Evolutionary conservation across 179 eudicot genomes (phyloP).

Genomic region (Beta macrorhiza): DNA sequence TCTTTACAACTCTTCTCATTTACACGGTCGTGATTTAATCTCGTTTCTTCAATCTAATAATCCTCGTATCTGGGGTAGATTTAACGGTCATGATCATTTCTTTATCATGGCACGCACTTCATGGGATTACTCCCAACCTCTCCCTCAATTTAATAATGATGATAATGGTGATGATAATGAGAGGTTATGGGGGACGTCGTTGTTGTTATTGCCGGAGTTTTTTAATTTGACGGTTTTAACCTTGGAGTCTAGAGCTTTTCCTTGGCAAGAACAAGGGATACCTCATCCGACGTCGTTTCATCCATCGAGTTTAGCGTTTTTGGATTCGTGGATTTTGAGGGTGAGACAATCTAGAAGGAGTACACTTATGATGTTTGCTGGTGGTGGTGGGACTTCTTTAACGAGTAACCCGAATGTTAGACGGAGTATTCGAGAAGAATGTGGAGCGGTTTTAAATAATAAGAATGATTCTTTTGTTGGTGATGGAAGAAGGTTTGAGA

Average conservation of each 20-base stretch:
- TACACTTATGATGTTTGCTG: slow-evolving; percentile 73
- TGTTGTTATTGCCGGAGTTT: slow-evolving; percentile 63
- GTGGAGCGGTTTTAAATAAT: slow-evolving; percentile 14
- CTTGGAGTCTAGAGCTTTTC: slow-evolving; percentile 64
- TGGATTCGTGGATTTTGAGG: slow-evolving; percentile 65
- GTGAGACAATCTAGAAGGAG: slow-evolving; percentile 56
- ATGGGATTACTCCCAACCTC: slow-evolving; percentile 70
- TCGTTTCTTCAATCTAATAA: slow-evolving; percentile 29
- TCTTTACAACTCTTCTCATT: slow-evolving; percentile 49
- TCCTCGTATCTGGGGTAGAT: slow-evolving; percentile 48
- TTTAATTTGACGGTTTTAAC: slow-evolving; percentile 59
- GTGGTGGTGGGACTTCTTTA: slow-evolving; percentile 71
- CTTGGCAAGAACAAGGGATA: slow-evolving; percentile 73
- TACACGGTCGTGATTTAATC: slow-evolving; percentile 58
- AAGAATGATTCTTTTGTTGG: background rate
- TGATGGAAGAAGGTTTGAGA: slow-evolving; percentile 35
- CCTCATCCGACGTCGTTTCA: slow-evolving; percentile 93
- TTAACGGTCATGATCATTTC: slow-evolving; percentile 67
- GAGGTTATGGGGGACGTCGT: slow-evolving; percentile 70
- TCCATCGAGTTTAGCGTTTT: slow-evolving; percentile 55
- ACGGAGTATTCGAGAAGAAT: slow-evolving; percentile 74
- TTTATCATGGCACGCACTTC: slow-evolving; percentile 65
- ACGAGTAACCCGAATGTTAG: slow-evolving; percentile 55
- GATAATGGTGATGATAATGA: slow-evolving; percentile 34
- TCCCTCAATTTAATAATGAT: background rate